Conservation (phyloP, 306 rosid genomes). For the Rubus idaeus region DNA sequence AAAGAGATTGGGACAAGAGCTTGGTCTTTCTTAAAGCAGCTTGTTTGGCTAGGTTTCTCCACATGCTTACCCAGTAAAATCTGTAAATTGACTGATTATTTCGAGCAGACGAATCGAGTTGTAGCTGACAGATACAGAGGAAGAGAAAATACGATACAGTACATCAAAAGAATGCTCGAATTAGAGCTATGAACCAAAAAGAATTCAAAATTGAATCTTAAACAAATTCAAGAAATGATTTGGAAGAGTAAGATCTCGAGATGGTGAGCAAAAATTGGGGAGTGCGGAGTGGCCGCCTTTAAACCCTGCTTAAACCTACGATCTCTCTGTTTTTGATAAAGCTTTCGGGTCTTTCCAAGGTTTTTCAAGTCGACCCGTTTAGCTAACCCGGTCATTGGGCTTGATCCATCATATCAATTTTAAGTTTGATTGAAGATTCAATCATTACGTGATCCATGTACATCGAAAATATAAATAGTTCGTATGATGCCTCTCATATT, state of each 20-base stretch:
- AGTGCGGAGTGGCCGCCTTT: constrained; percentile 45
- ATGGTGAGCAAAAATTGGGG: not conserved
- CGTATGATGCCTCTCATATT: too few relatives aligned
- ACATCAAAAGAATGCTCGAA: constrained; percentile 4
- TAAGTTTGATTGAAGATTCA: too few relatives aligned
- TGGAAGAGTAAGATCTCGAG: not conserved
- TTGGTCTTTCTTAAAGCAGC: constrained; percentile 43
- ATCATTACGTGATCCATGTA: too few relatives aligned
- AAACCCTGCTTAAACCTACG: constrained; percentile 79
- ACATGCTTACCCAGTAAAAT: constrained; percentile 40
- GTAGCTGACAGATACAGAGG: constrained; percentile 21
- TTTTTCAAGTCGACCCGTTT: not conserved
- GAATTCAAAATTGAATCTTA: not conserved
- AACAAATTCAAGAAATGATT: not conserved
- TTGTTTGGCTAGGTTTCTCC: constrained; percentile 53
- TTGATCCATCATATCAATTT: not conserved
- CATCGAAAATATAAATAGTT: too few relatives aligned
- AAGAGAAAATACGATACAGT: not conserved
- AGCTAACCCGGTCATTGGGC: not conserved
- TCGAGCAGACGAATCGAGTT: not conserved
- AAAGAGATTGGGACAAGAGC: not conserved
- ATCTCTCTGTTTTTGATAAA: not conserved
- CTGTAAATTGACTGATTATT: not conserved
- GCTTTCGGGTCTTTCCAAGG: not conserved
- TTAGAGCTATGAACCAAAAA: not conserved